A percentile compares a stretch with the other conserved stretches of the same genome.
Evolutionary conservation across 2,329 filamentous ascomycete species (phyloP).

Genomic region (Paramyrothecium roridum): DNA sequence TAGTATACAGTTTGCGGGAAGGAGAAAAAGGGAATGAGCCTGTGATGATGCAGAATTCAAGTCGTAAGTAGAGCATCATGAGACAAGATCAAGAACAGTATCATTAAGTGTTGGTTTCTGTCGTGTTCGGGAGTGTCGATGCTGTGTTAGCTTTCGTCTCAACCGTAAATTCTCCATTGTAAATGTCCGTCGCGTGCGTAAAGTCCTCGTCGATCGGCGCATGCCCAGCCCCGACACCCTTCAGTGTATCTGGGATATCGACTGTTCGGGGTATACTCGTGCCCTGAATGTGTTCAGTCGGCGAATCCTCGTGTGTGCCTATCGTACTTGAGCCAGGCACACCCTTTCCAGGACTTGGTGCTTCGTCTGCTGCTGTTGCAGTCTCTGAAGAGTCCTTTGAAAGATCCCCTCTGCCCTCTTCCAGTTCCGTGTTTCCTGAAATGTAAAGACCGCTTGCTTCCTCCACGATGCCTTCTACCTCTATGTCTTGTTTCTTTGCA

Average conservation of each 20-base stretch:
- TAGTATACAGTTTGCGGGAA: too few species aligned
- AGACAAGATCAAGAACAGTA: not conserved
- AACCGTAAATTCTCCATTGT: slow-evolving; percentile 8
- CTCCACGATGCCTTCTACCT: too few species aligned
- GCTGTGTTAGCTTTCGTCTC: not conserved
- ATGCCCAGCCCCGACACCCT: slow-evolving; percentile 20
- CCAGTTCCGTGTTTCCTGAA: too few species aligned
- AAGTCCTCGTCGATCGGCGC: slow-evolving; percentile 11
- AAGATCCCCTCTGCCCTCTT: too few species aligned
- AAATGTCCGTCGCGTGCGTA: slow-evolving; percentile 10
- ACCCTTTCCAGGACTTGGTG: too few species aligned
- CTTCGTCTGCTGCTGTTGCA: too few species aligned
- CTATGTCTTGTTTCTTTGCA: too few species aligned
- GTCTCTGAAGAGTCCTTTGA: too few species aligned
- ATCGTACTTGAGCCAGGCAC: not conserved
- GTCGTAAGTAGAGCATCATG: not conserved
- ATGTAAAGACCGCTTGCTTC: too few species aligned
- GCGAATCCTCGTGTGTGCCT: not conserved
- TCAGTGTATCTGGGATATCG: slow-evolving; percentile 11
- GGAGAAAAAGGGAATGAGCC: too few species aligned
- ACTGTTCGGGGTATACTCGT: not conserved
- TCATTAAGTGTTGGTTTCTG: not conserved
- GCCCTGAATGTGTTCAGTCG: not conserved
- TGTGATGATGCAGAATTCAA: too few species aligned
- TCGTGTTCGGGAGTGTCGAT: not conserved